Base-by-base conservation (phyloP, 306 rosid genomes). In the Medicago arabica region DNA sequence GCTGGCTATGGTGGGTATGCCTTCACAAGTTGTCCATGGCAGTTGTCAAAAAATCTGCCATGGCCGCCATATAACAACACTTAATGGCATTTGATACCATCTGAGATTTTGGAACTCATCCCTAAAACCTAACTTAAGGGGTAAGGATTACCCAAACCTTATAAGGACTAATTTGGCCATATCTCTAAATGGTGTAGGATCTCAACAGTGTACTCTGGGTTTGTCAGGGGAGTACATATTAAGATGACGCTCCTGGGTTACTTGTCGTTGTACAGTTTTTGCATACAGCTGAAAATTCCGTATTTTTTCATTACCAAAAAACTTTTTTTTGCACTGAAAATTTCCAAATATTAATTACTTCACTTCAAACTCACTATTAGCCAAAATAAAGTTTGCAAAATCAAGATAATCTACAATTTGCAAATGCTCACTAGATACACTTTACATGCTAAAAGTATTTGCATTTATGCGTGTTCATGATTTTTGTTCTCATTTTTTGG, bases 401-500 rank as follows among this genome's bases (percentile, higher is more conserved):
- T 60, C 18, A 60, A 31, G 39, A 60, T 12, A 28, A 15, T 60
- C 41, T 60, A 28, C 31, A 28, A 28, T 28, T 28, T 60, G 41
- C 66, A 13, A 28, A 60, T 60, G 66, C 66, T 59, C 40, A 7
- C 66, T 25, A 60, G 31, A 55, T 38, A 18, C 54, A 53, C 36
- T 71, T 53, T 34, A 10, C 66, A 65, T 49, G 36, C 68, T 54
- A 46, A 65, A 43, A 58, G 62, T 47, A 62, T 25, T 72, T 67
- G 75, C 47, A 67, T 18, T 59, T 58, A 25, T 63, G 72, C 63
- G 23, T 7, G 18, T 31, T 74, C 43, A 62, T 68, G 28, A 71
- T 46, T n/a, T 78, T 55, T 53, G 23, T 64, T 62, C 67, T 69
- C 41, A 57, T 57, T 62, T 17, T 75, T 40, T 78, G 78, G 67